Base-by-base conservation (phyloP, 2,329 filamentous ascomycete species). In the Talaromyces islandicus region DNA sequence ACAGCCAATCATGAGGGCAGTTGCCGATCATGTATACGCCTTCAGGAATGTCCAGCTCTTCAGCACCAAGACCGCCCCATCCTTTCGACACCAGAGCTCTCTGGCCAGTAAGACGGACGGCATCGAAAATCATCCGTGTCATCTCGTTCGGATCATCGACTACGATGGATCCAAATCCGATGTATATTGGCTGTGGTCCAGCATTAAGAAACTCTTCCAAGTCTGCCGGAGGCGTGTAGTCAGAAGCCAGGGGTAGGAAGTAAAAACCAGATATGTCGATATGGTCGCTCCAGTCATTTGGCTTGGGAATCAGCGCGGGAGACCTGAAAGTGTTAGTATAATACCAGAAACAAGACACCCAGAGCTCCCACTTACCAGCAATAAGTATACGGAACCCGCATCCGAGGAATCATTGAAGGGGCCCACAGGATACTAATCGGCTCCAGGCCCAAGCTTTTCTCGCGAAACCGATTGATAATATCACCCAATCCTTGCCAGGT, bases 401-500 rank as follows among this genome's bases (percentile, higher is more conserved):
- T 78, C 32, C 90, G 85, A 51, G 59, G 48, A 24, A 61, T 29
- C 59, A 61, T 85, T 86, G 14, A 95, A 78, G 71, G 96, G 83
- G 3, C 89, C 90, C 89, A 93, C 54, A 95, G 87, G 7, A 91
- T 78, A 62, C 89, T 91, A 48, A 97, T 81, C 0, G 88, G 84
- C 51, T 94, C 89, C 0, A 97, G 78, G 27, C 89, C 88, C 1
- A 96, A 80, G 14, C 84, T 84, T 61, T 87, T 86, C 64, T 88
- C 86, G 57, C 92, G 83, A 69, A 96, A 97, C 11, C 87, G 83
- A 70, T 97, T 97, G 70, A 97, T 93, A 6, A 97, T 80, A 73
- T 97, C 92, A 41, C 92, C 92, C 4, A 96, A 77, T 0, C 91
- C 92, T 74, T 96, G 91, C 91, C 91, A 96, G 11, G 92, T 92